Conservation (phyloP, 768 basidiomycete genomes). For the Russula sp. region DNA sequence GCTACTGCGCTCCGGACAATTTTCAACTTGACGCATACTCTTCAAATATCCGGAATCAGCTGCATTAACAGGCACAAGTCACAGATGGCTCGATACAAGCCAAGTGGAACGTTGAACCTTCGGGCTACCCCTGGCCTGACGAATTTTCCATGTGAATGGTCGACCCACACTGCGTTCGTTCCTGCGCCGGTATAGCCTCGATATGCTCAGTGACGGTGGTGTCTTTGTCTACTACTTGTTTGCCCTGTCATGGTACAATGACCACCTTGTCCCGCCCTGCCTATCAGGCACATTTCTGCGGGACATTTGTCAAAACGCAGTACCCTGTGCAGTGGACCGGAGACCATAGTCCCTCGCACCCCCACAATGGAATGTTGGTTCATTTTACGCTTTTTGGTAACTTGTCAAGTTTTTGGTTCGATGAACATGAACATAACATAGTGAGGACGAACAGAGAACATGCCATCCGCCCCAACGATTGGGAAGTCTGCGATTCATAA, state of each 20-base stretch:
- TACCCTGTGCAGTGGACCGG: not conserved
- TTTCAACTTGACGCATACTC: conserved; percentile 23
- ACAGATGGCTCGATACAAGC: not conserved
- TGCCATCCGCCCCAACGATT: not conserved
- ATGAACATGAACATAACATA: no score
- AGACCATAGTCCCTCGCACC: not conserved
- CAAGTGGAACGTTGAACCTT: conserved; percentile 28
- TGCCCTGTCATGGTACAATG: not conserved
- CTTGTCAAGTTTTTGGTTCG: not conserved
- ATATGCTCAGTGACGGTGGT: not conserved
- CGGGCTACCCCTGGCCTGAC: not conserved
- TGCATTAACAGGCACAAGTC: conserved; percentile 41
- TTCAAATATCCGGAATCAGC: not conserved
- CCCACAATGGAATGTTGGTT: not conserved
- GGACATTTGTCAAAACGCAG: not conserved
- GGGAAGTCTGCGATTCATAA: not conserved
- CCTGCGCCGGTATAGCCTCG: not conserved
- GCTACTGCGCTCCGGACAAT: conserved; percentile 35
- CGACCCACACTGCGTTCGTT: not conserved
- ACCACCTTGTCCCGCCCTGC: no score
- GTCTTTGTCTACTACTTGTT: not conserved
- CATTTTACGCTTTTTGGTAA: not conserved
- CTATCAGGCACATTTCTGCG: not conserved
- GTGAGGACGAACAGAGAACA: no score
- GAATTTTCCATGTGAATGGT: not conserved